Base-by-base conservation (phyloP, 805 yeast species). In the Candida anglica region DNA sequence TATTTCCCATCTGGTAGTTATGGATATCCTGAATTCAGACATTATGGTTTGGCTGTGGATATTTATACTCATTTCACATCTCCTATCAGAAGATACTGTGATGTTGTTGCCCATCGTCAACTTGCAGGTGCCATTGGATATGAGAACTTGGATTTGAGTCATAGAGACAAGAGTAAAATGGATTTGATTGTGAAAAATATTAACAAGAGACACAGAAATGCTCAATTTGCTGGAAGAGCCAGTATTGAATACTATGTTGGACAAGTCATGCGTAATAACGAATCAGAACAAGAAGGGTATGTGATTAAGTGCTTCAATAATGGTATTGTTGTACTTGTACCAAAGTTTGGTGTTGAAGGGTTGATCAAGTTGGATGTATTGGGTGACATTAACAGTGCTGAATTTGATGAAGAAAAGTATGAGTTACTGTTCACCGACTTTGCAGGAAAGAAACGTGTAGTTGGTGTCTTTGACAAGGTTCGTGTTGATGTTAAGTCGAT, bases 141-240 rank as follows among this genome's bases (percentile, higher is more conserved):
- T 56, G 98, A 93, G 57, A 73, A 81, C 18, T 63, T 91, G 43
- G 87, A 86, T 50, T 69, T 81, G 39, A 72, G 78, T 30, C 96
- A 91, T 51, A 75, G 95, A 50, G 96, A 89, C 54, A 93, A 88
- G 60, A 69, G 67, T 50, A 87, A 86, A 66, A 86, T 93, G 89
- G 97, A 91, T 44, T 57, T 78, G 43, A 79, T 93, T 39, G 88
- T 89, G 49, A 78, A 79, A 46, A 93, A 93, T 54, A 89, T 93
- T 53, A 93, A 93, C 66, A 80, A 74, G 47, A 81, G 96, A 47
- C 99, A 93, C 58, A 79, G 98, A 61, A 93, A 93, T 56, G 98
- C 98, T 0, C 99, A 93, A 63, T 86, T 91, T 69, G 99, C 99
- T 2, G 99, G 98, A 24, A 76, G 99, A 55, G 97, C 98, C 15